Percentiles rank a stretch among this genome's conserved stretches.
Conservation (phyloP, 2,329 filamentous ascomycete genomes). For the Claviceps arundinis region DNA sequence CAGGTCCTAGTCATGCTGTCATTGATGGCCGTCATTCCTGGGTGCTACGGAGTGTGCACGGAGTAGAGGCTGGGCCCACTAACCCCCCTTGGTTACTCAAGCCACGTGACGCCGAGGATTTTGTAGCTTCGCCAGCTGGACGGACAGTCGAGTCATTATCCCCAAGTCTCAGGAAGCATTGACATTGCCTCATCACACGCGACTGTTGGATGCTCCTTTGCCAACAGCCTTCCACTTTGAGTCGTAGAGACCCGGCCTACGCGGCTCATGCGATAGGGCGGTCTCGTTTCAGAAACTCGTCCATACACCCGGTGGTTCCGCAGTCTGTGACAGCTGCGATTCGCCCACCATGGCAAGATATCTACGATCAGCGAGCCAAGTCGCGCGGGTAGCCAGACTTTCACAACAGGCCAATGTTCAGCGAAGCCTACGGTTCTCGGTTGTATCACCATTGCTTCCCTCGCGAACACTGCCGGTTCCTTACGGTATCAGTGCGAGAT, state of each 20-base stretch:
- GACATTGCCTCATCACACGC: constrained; percentile 9
- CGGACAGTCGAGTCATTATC: constrained; percentile 13
- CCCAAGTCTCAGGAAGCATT: constrained; percentile 8
- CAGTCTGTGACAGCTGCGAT: constrained; percentile 16
- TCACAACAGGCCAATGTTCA: constrained; percentile 38
- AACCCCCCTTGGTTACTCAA: neutral
- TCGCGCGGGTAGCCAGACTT: constrained; percentile 48
- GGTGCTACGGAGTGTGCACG: neutral
- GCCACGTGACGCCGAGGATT: constrained; percentile 19
- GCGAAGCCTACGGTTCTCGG: constrained; percentile 25
- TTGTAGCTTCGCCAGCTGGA: constrained; percentile 13
- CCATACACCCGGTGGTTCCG: constrained; percentile 22
- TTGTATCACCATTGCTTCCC: constrained; percentile 18
- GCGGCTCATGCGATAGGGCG: constrained; percentile 21
- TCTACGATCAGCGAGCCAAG: constrained; percentile 51
- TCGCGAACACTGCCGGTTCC: constrained; percentile 22
- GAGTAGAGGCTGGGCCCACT: neutral
- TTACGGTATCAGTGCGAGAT: constrained; percentile 22
- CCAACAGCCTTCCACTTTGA: constrained; percentile 1
- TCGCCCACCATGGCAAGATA: constrained; percentile 46
- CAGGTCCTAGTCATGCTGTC: neutral
- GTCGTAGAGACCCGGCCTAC: constrained; percentile 10
- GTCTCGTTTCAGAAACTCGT: constrained; percentile 9
- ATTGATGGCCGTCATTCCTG: neutral
- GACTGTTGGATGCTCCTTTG: constrained; percentile 9